These are phyloP conservation scores for Ceratocystis diversiconidia DNA, from an alignment of 2,329 filamentous ascomycete genomes.

Conservation along the genomic window DNA sequence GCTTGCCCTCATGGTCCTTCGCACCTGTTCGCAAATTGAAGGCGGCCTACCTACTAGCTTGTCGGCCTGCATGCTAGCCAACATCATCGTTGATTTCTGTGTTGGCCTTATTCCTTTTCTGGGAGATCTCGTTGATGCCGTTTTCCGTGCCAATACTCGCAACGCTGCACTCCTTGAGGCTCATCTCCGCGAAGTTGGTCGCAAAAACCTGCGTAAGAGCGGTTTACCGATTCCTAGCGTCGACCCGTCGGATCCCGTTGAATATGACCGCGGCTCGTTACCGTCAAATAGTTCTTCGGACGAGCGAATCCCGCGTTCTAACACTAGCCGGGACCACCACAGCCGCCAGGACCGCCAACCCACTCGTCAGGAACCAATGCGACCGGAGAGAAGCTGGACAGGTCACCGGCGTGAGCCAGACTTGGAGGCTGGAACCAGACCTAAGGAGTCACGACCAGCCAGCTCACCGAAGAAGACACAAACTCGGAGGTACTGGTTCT, in stretches of 20 bases:
- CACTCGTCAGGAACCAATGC: not conserved
- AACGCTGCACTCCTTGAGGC: slow-evolving; percentile 58
- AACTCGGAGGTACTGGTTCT: slow-evolving; percentile 2
- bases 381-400: slow-evolving; percentile 1
- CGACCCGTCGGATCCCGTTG: slow-evolving; percentile 39
- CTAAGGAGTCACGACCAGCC: not conserved
- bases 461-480: not conserved
- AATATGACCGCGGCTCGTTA: slow-evolving; percentile 31
- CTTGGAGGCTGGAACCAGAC: not conserved
- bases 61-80: slow-evolving; percentile 61
- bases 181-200: slow-evolving; percentile 53
- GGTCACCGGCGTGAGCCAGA: slow-evolving; percentile 1
- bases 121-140: slow-evolving; percentile 60
- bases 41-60: slow-evolving; percentile 54
- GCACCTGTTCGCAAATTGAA: slow-evolving; percentile 57
- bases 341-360: slow-evolving; percentile 1
- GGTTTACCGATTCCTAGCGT: slow-evolving; percentile 33
- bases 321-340: not conserved
- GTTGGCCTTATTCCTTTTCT: slow-evolving; percentile 61
- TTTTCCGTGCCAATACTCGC: slow-evolving; percentile 61
- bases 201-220: slow-evolving; percentile 36
- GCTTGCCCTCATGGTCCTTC: slow-evolving; percentile 62
- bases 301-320: not conserved
- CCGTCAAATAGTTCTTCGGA: not conserved
- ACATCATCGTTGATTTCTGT: slow-evolving; percentile 59